Evolutionary conservation across 2,329 filamentous ascomycete genomes (phyloP).

Genomic region (Cyphellophora attinorum): DNA sequence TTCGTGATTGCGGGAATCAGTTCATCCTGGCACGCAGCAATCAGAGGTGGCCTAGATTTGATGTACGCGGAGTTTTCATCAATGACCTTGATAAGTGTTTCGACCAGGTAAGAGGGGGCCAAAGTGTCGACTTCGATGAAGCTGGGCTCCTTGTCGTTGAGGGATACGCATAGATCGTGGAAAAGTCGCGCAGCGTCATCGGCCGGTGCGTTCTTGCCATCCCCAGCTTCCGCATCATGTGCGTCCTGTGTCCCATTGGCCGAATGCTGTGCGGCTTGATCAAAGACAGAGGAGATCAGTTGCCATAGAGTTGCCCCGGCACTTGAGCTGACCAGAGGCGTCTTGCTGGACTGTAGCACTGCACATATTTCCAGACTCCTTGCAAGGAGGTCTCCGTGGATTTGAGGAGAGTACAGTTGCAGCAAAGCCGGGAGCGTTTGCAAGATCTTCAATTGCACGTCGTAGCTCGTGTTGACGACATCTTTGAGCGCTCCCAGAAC

Average conservation of each 20-base stretch:
- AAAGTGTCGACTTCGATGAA: constrained; percentile 73
- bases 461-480: constrained; percentile 62
- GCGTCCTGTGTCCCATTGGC: constrained; percentile 46
- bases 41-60: constrained; percentile 66
- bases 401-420: constrained; percentile 76
- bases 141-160: constrained; percentile 72
- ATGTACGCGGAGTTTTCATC: constrained; percentile 79
- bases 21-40: constrained; percentile 63
- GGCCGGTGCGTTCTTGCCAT: constrained; percentile 6
- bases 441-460: constrained; percentile 91
- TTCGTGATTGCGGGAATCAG: constrained; percentile 19
- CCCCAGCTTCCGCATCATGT: neutral
- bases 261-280: constrained; percentile 64
- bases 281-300: constrained; percentile 83
- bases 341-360: constrained; percentile 81
- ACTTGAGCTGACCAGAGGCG: constrained; percentile 86
- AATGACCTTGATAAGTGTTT: constrained; percentile 84
- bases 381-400: constrained; percentile 72
- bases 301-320: constrained; percentile 95
- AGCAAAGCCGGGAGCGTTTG: constrained; percentile 82
- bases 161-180: constrained; percentile 79
- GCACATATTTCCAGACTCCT: constrained; percentile 85
- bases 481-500: constrained; percentile 82
- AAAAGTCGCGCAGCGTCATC: constrained; percentile 46
- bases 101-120: constrained; percentile 73